Percentiles rank a stretch among this genome's conserved stretches.
phyloP scores from a whole-genome alignment of 164 flowering plant species.

The Aristolochia contorta region DNA sequence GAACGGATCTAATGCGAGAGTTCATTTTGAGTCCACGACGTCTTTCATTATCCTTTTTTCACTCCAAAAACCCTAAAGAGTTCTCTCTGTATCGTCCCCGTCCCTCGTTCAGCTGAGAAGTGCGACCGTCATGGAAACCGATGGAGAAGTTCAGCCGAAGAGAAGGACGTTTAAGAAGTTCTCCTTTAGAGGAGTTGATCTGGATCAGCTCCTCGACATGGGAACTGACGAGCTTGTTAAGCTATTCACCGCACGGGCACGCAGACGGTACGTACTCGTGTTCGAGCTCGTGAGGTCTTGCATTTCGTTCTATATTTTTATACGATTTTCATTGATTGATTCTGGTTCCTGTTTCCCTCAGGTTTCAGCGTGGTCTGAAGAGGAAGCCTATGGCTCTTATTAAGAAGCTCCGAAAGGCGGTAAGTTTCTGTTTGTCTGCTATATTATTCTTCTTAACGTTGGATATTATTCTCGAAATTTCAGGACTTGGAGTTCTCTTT shows the following conservation, averaged over 20 bases:
- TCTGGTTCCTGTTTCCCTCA: background rate
- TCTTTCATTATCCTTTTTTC: too few species aligned
- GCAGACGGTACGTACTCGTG: constrained; percentile 42
- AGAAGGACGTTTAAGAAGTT: constrained; percentile 83
- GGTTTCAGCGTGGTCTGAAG: constrained; percentile 42
- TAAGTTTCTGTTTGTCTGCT: constrained; percentile 2
- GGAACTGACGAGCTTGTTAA: constrained; percentile 64
- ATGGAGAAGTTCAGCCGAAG: constrained; percentile 41
- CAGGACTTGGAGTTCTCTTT: too few species aligned
- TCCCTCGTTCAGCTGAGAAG: too few species aligned
- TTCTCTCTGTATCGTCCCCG: too few species aligned
- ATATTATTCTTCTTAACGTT: too few species aligned
- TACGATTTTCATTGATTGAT: background rate
- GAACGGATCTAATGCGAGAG: too few species aligned
- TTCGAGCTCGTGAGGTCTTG: background rate
- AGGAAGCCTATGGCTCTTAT: constrained; percentile 48
- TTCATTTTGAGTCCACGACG: too few species aligned
- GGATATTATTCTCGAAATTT: too few species aligned
- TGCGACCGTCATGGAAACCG: constrained; percentile 33
- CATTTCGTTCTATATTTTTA: background rate
- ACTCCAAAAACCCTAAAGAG: too few species aligned
- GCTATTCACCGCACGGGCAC: constrained; percentile 57
- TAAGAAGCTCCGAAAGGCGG: constrained; percentile 48
- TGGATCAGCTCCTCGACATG: constrained; percentile 71
- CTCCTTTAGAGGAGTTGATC: constrained; percentile 59